Conservation (phyloP, 192 early-diverging fungal genomes). For the Jimgerdemannia lactiflua region DNA sequence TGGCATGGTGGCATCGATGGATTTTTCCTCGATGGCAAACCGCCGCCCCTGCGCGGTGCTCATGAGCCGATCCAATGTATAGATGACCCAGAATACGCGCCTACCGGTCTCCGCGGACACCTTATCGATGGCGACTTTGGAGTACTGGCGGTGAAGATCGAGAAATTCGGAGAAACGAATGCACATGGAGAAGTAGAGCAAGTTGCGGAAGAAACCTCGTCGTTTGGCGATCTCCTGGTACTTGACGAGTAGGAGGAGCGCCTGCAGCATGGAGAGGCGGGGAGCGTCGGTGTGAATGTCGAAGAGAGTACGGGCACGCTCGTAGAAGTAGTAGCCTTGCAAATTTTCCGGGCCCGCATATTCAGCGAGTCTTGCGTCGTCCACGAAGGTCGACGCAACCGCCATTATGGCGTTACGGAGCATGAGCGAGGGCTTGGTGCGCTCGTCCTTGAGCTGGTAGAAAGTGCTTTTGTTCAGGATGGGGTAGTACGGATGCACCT, state of each 20-base stretch:
- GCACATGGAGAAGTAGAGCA: too few relatives aligned
- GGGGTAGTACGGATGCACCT: neutral
- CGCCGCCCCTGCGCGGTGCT: neutral
- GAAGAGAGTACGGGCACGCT: constrained; percentile 16
- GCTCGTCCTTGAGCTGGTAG: neutral
- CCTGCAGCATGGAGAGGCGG: constrained; percentile 50
- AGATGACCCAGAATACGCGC: constrained; percentile 26
- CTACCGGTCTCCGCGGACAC: constrained; percentile 12
- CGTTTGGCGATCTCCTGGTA: constrained; percentile 49
- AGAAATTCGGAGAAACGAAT: too few relatives aligned
- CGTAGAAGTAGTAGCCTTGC: constrained; percentile 24
- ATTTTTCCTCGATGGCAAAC: neutral
- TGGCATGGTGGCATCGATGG: neutral
- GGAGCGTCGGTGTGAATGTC: constrained; percentile 50
- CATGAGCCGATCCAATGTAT: constrained; percentile 19
- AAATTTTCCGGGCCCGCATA: constrained; percentile 1
- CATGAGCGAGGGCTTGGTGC: constrained; percentile 7
- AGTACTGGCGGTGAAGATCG: too few relatives aligned
- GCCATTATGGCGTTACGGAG: constrained; percentile 34
- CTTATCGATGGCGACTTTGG: too few relatives aligned
- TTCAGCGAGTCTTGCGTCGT: neutral
- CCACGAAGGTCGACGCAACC: constrained; percentile 19
- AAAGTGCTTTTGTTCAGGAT: neutral
- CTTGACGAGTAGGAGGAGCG: constrained; percentile 46
- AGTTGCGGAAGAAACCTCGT: constrained; percentile 53